Conservation (phyloP, 352 stramenopile genomes). For the Saprolegnia parasitica region DNA sequence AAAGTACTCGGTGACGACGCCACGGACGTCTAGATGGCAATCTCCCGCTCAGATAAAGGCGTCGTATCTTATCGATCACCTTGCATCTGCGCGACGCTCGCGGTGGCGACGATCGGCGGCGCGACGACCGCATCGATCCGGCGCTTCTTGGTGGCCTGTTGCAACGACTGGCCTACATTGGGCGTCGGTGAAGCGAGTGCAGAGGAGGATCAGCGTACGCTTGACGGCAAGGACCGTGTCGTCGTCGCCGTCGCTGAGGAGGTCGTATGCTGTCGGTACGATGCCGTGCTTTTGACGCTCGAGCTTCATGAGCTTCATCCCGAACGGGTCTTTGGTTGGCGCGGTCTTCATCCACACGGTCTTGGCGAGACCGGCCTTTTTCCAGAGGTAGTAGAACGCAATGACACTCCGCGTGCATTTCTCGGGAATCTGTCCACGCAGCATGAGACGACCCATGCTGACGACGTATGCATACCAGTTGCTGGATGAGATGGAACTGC, state of each 20-base stretch:
- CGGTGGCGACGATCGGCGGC: constrained; percentile 41
- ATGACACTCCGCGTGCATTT: constrained; percentile 67
- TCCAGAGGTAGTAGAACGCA: constrained; percentile 84
- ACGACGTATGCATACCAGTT: constrained; percentile 40
- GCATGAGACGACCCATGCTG: neutral
- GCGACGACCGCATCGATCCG: neutral
- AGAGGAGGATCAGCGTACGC: neutral
- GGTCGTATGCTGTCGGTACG: constrained; percentile 19
- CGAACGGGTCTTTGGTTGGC: constrained; percentile 18
- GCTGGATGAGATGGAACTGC: constrained; percentile 68
- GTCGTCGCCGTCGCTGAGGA: constrained; percentile 25
- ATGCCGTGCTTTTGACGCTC: constrained; percentile 24
- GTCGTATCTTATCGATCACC: constrained; percentile 29
- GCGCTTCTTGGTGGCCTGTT: constrained; percentile 16
- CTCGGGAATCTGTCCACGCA: constrained; percentile 41
- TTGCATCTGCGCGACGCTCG: constrained; percentile 55
- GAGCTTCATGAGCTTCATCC: constrained; percentile 27
- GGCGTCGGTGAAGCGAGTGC: neutral
- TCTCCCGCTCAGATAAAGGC: neutral
- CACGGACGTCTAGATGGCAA: neutral
- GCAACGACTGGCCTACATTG: constrained; percentile 12
- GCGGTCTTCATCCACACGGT: constrained; percentile 11
- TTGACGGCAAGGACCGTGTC: constrained; percentile 25
- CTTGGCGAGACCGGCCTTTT: constrained; percentile 39
- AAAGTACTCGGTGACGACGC: constrained; percentile 37